Conservation (phyloP, 768 basidiomycete genomes). For the Trametes elegans region DNA sequence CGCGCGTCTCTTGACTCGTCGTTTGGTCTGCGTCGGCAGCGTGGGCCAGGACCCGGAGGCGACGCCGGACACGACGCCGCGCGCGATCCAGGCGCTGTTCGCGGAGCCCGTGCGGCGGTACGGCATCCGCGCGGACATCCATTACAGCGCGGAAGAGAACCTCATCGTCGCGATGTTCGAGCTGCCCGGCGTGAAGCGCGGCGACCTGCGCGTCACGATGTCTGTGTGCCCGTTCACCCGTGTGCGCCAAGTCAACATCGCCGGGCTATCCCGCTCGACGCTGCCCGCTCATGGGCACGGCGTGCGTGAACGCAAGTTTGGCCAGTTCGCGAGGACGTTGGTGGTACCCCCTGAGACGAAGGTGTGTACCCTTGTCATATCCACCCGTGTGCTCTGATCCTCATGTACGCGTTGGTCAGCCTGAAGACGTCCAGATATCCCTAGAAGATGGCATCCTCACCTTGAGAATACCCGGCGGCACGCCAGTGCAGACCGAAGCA, state of each 20-base stretch:
- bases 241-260: conserved; percentile 58
- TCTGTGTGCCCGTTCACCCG: conserved; percentile 60
- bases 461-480: conserved; percentile 51
- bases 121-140: conserved; percentile 58
- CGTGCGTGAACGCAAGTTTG: conserved; percentile 55
- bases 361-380: conserved; percentile 39
- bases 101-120: conserved; percentile 30
- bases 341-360: conserved; percentile 55
- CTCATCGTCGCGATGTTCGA: conserved; percentile 61
- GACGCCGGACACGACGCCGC: conserved; percentile 6
- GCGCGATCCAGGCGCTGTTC: not conserved
- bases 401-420: too few species aligned
- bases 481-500: conserved; percentile 42
- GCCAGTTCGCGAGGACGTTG: conserved; percentile 47
- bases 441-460: conserved; percentile 63
- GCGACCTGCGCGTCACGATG: conserved; percentile 57
- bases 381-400: conserved; percentile 19
- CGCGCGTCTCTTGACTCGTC: conserved; percentile 6
- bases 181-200: conserved; percentile 62
- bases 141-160: conserved; percentile 51
- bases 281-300: conserved; percentile 33
- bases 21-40: conserved; percentile 13
- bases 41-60: conserved; percentile 2
- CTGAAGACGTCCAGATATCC: conserved; percentile 50
- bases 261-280: conserved; percentile 43